These are phyloP conservation scores for Haplosporangium sp. DNA, from an alignment of 371 early-diverging fungal genomes.

Conservation along the genomic window DNA sequence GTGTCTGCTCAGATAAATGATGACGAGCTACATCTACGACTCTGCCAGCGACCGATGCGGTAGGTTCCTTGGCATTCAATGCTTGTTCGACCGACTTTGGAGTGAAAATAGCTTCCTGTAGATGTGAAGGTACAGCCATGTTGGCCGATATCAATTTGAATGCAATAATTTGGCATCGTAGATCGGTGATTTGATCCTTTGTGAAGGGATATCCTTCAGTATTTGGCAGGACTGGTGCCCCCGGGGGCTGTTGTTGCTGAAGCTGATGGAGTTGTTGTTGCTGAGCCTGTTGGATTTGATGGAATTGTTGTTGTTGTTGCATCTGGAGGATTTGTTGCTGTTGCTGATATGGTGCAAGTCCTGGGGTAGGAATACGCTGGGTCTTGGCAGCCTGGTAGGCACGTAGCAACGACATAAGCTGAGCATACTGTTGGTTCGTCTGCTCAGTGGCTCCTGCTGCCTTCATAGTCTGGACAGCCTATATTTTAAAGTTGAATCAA, in stretches of 20 bases:
- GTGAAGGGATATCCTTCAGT: constrained; percentile 62
- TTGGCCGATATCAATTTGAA: constrained; percentile 86
- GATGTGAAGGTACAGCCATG: constrained; percentile 77
- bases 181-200: constrained; percentile 71
- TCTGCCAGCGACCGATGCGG: constrained; percentile 46
- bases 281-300: constrained; percentile 53
- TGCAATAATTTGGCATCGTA: constrained; percentile 85
- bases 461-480: constrained; percentile 58
- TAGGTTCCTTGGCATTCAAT: constrained; percentile 46
- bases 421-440: constrained; percentile 75
- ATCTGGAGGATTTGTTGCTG: constrained; percentile 55
- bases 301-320: constrained; percentile 53
- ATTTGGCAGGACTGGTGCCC: constrained; percentile 41
- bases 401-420: constrained; percentile 72
- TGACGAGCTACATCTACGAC: constrained; percentile 54
- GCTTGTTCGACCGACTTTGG: constrained; percentile 57
- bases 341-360: constrained; percentile 49
- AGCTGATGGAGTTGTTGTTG: constrained; percentile 50
- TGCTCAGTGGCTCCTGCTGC: constrained; percentile 78
- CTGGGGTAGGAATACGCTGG: constrained; percentile 58
- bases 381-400: constrained; percentile 50
- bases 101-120: constrained; percentile 81
- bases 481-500: not conserved
- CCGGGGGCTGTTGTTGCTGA: constrained; percentile 45
- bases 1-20: constrained; percentile 48